Base-by-base conservation (phyloP, 257 asterid genomes). In the Jacaranda copaia region DNA sequence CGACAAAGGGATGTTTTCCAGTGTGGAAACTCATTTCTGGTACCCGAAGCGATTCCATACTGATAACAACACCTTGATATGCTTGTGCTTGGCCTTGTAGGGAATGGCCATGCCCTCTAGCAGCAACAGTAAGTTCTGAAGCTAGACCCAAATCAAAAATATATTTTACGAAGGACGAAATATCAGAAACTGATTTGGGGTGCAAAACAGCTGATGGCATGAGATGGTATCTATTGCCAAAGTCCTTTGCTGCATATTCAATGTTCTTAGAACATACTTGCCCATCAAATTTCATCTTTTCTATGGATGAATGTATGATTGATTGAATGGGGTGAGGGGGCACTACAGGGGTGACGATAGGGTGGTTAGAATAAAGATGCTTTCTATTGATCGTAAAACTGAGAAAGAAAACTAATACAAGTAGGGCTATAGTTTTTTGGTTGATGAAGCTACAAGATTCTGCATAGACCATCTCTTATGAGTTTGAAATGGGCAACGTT, bases 101-200 rank as follows among this genome's bases (percentile, higher is more conserved):
- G 6, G 98, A 93, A 87, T 96, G 98, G 20, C 91, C 97, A 16
- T 84, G 98, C 43, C 98, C 99, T 76, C 91, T 87, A 7, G 99
- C 97, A 1, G 96, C 97, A 9, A 95, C 77, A 0, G 98, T 91
- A 40, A 92, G 83, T 25, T 80, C 87, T 0, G 97, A 85, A 39
- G 48, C 75, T 25, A 56, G 46, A 1, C 90, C 93, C 87, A 89
- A 55, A 39, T 86, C 85, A 51, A 43, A 88, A 52, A 89, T 67
- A 72, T 78, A 68, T 80, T 83, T 93, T 61, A 95, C 49, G 42
- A 84, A 64, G 11, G 90, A 74, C 10, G 96, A 88, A 20, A 95
- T 77, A 73, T 93, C 98, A 0, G 93, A 83, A 38, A 95, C 94
- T 14, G 96, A 89, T 79, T 87, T 87, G 4, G 98, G 97, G 72